These are phyloP conservation scores for Sphaceloma murrayae DNA, from an alignment of 2,329 filamentous ascomycete species.

Conservation along the genomic window DNA sequence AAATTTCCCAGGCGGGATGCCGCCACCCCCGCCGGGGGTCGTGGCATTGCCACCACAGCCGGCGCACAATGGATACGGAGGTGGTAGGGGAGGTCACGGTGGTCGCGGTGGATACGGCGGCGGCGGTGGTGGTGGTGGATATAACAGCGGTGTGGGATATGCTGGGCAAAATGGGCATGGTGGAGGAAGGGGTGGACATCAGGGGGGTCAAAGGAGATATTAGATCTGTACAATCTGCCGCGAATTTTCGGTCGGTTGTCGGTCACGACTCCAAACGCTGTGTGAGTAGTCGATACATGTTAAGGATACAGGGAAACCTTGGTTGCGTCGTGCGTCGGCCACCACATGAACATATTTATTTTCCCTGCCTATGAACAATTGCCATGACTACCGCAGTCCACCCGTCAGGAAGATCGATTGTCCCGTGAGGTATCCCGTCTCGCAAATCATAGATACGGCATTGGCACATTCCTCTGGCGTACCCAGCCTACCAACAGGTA, in stretches of 20 bases:
- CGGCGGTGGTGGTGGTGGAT: slow-evolving; percentile 17
- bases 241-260: no score
- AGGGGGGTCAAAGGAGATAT: slow-evolving; percentile 13
- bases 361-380: not conserved
- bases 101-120: slow-evolving; percentile 20
- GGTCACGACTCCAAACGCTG: no score
- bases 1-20: slow-evolving; percentile 15
- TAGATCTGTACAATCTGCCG: not conserved
- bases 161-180: slow-evolving; percentile 16
- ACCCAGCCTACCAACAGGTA: slow-evolving; percentile 50
- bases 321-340: not conserved
- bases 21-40: slow-evolving; percentile 20
- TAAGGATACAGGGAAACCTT: not conserved
- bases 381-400: slow-evolving; percentile 3
- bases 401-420: slow-evolving; percentile 14
- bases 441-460: slow-evolving; percentile 50
- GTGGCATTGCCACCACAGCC: slow-evolving; percentile 20
- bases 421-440: slow-evolving; percentile 41
- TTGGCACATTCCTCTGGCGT: slow-evolving; percentile 52
- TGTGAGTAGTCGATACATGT: no score
- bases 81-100: slow-evolving; percentile 24
- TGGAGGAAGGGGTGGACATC: slow-evolving; percentile 18
- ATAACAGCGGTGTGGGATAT: slow-evolving; percentile 18
- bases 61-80: slow-evolving; percentile 20
- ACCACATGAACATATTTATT: not conserved